Percentiles rank a stretch among this genome's conserved stretches.
Conservation (phyloP, 768 basidiomycete genomes). For the Tylopilus balloui region DNA sequence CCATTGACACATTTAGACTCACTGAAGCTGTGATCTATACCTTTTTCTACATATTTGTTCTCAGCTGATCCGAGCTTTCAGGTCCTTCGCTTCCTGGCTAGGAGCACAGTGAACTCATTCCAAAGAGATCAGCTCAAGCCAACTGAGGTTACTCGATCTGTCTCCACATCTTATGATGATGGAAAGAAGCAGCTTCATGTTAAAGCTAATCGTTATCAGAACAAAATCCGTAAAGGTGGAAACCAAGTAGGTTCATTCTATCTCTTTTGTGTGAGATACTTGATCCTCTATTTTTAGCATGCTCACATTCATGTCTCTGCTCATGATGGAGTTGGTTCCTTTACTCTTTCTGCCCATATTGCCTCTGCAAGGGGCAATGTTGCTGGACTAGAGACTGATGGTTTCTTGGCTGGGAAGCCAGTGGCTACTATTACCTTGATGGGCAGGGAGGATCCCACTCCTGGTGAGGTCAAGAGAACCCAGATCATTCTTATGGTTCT, state of each 20-base stretch:
- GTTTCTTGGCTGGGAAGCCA: slow-evolving; percentile 28
- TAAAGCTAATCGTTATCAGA: slow-evolving; percentile 28
- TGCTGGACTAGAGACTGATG: slow-evolving; percentile 21
- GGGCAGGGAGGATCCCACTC: slow-evolving; percentile 54
- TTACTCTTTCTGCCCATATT: slow-evolving; percentile 21
- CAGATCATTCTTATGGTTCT: slow-evolving; percentile 31
- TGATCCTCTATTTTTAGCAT: slow-evolving; percentile 9
- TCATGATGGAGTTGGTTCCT: slow-evolving; percentile 18
- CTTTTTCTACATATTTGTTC: not conserved
- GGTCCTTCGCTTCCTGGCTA: slow-evolving; percentile 27
- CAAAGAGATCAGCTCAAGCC: slow-evolving; percentile 29
- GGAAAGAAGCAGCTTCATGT: slow-evolving; percentile 15
- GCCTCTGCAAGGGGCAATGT: slow-evolving; percentile 6
- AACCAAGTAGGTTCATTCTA: slow-evolving; percentile 34
- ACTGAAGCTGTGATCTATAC: slow-evolving; percentile 15
- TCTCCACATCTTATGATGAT: slow-evolving; percentile 11
- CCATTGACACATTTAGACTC: slow-evolving; percentile 26
- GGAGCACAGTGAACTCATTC: slow-evolving; percentile 22
- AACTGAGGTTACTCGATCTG: slow-evolving; percentile 18
- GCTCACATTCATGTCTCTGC: slow-evolving; percentile 23
- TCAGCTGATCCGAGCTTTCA: slow-evolving; percentile 5
- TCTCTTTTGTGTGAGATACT: not conserved
- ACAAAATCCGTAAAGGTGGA: slow-evolving; percentile 27
- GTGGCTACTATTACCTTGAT: slow-evolving; percentile 41
- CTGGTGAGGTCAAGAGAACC: slow-evolving; percentile 46